Conservation (phyloP, 805 yeast genomes). For the Sugiyamaella valdiviana region DNA sequence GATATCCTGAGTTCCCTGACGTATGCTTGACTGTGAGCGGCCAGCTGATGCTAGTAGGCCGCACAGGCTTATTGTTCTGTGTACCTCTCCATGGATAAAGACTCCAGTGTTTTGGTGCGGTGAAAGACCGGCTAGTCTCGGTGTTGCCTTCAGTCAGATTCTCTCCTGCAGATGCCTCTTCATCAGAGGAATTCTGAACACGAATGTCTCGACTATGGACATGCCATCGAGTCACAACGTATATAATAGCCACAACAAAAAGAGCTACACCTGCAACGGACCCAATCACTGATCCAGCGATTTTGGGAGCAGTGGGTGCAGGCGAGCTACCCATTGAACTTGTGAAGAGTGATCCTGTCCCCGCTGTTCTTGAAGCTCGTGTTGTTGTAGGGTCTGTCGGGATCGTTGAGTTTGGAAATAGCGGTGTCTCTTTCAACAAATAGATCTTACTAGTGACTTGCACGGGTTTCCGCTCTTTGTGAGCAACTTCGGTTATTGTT, state of each 20-base stretch:
- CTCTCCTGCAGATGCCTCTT: background rate
- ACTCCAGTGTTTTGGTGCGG: background rate
- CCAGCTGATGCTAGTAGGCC: background rate
- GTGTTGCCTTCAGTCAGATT: background rate
- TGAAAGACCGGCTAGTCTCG: background rate
- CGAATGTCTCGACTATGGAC: background rate
- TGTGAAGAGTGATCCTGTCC: background rate
- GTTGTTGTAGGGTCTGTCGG: background rate
- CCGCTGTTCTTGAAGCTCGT: background rate
- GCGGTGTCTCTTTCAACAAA: background rate
- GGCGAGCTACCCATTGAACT: background rate
- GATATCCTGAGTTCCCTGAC: background rate
- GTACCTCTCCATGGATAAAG: too few relatives aligned
- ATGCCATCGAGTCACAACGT: constrained; percentile 6
- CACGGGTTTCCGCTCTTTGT: too few relatives aligned
- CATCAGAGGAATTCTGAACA: background rate
- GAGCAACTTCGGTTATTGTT: too few relatives aligned
- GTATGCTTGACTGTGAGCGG: background rate
- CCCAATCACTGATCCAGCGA: constrained; percentile 25
- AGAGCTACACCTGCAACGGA: constrained; percentile 25
- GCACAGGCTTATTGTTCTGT: background rate
- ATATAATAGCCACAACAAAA: constrained; percentile 14
- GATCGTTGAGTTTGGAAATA: background rate
- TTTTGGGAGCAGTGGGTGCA: constrained; percentile 9
- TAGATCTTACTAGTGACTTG: background rate